Conservation (phyloP, 306 rosid genomes). For the Cucumis cinereus region DNA sequence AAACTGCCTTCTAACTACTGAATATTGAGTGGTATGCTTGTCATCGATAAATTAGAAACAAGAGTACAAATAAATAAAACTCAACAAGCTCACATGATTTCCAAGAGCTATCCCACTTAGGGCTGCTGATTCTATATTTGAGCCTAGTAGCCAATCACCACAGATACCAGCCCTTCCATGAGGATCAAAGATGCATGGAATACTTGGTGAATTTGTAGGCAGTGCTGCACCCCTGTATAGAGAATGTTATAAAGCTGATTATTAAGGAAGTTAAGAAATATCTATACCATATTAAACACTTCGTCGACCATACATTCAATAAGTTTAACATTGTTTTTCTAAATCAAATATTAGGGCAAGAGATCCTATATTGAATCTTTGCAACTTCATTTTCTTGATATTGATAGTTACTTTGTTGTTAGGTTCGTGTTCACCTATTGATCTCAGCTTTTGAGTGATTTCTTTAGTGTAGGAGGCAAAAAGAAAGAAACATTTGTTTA, state of each 20-base stretch:
- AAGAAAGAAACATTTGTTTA: background rate
- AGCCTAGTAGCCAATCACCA: constrained; percentile 94
- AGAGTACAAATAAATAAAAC: background rate
- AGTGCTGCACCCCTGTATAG: constrained; percentile 90
- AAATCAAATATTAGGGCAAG: background rate
- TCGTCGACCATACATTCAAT: background rate
- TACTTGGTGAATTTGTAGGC: constrained; percentile 65
- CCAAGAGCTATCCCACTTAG: constrained; percentile 77
- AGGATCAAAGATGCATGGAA: constrained; percentile 89
- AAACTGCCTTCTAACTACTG: background rate
- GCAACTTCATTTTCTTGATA: background rate
- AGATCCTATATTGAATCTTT: background rate
- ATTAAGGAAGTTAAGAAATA: background rate
- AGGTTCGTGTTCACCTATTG: background rate
- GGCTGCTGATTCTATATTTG: constrained; percentile 80
- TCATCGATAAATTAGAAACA: background rate
- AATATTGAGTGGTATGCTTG: background rate
- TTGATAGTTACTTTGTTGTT: background rate
- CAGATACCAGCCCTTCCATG: constrained; percentile 83
- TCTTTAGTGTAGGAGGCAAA: background rate
- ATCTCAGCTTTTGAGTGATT: background rate
- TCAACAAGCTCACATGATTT: constrained; percentile 42
- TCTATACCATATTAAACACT: background rate
- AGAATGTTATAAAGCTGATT: background rate
- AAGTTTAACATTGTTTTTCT: background rate